phyloP scores from a whole-genome alignment of 2,329 filamentous ascomycete genomes.

The Fusarium nematophilum region DNA sequence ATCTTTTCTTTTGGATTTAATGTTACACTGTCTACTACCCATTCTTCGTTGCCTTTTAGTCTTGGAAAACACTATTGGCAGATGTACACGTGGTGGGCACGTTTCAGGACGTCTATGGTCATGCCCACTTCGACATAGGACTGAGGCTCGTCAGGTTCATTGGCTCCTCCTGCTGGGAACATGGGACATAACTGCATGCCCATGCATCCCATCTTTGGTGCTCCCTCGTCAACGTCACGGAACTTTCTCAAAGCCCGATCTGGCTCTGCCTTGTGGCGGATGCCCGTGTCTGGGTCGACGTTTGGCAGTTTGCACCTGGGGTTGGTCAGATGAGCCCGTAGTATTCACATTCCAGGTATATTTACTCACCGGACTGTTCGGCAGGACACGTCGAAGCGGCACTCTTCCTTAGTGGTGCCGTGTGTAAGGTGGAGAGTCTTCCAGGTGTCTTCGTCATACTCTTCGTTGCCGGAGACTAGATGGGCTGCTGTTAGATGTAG shows the following conservation, averaged over 20 bases:
- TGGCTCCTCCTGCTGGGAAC: conserved; percentile 53
- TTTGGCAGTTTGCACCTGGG: conserved; percentile 76
- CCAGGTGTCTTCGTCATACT: conserved; percentile 79
- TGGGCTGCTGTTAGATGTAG: conserved; percentile 10
- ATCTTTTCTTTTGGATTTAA: conserved; percentile 20
- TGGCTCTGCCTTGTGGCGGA: conserved; percentile 66
- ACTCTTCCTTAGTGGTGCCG: conserved; percentile 35
- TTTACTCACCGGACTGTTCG: conserved; percentile 69
- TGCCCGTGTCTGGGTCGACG: conserved; percentile 71
- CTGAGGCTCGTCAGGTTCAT: conserved; percentile 48
- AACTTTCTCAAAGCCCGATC: conserved; percentile 68
- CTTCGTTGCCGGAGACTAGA: conserved; percentile 68
- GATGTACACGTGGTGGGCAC: conserved; percentile 58
- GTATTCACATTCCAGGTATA: not conserved
- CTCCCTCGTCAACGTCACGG: conserved; percentile 70
- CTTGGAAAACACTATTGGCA: conserved; percentile 21
- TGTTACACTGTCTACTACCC: not conserved
- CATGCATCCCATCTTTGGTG: conserved; percentile 66
- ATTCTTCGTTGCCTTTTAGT: not conserved
- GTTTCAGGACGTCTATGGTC: conserved; percentile 61
- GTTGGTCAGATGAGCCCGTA: conserved; percentile 8
- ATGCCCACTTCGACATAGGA: conserved; percentile 67
- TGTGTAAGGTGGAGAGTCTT: conserved; percentile 66
- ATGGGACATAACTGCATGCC: conserved; percentile 75
- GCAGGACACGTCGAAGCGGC: conserved; percentile 67